Evolutionary conservation across 805 yeast genomes (phyloP), one percentile per base, ranked within the genome.

Genomic region (Yamadazyma nakazawae): DNA sequence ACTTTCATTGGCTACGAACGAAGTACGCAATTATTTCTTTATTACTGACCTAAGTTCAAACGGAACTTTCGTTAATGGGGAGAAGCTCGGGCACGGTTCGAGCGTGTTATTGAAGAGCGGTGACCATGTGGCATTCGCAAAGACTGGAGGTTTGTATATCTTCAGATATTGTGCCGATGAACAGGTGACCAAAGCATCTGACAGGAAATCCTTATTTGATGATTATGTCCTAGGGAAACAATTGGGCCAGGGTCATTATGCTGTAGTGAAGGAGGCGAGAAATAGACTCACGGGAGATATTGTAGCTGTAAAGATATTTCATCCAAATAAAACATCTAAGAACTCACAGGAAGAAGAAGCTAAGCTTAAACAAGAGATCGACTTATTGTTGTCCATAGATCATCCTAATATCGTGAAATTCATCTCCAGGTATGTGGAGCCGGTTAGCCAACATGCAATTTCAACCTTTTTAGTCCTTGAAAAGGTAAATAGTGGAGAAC

Each of bases 171-270:
- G 48, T 31, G 56, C 45, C 41, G 70, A 67, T 60, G 46, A 54
- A 52, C 12, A 28, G 9, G 42, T 61, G 50, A 42, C 30, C 7
- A 55, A 46, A 43, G 54, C 45, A 46, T n/a, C 52, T 37, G 49
- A 39, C 50, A 61, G 45, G n/a, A 53, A 50, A 24, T 72, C 84
- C 2, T 80, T 85, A 45, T 79, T 76, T 50, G 86, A 83, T 56
- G 75, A 76, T 47, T 79, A 78, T 54, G 68, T 76, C 6, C 49
- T 79, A 16, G 88, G 87, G 0, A 72, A 70, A 46, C 79, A 82
- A 52, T 63, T 86, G 18, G 94, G 94, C 0, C 67, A 84, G 3
- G 94, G 94, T 0, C 92, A 86, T 63, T 86, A 86, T 57, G 92
- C 94, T 0, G 80, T 81, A n/a, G 94, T 86, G 2, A 83, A 81